phyloP scores from a whole-genome alignment of 805 yeast genomes.

The Tetrapisispora namnaoensis region DNA sequence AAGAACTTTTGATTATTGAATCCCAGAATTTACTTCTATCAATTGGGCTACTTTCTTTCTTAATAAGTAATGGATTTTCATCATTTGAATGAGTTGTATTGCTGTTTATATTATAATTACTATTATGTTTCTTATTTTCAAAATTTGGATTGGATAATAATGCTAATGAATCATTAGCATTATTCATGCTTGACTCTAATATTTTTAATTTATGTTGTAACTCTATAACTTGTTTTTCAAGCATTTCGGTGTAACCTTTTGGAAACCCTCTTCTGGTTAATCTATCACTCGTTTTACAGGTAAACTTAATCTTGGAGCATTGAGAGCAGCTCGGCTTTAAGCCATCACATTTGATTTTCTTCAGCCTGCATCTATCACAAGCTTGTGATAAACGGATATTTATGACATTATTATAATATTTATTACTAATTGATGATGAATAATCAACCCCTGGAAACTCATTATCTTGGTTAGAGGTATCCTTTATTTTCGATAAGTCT shows the following conservation, averaged over 20 bases:
- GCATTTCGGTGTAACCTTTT: constrained; percentile 67
- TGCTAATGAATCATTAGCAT: too few relatives aligned
- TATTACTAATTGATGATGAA: background rate
- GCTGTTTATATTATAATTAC: background rate
- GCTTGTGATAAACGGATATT: constrained; percentile 44
- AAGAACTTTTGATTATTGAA: constrained; percentile 4
- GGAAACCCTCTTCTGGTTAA: constrained; percentile 71
- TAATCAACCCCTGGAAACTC: background rate
- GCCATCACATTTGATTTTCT: constrained; percentile 44
- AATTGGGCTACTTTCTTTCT: background rate
- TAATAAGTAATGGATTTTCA: too few relatives aligned
- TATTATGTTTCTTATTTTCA: too few relatives aligned
- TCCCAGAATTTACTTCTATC: constrained; percentile 23
- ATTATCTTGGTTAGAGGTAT: background rate
- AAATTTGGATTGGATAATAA: too few relatives aligned
- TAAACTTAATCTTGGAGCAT: constrained; percentile 54
- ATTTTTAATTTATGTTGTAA: constrained; percentile 34
- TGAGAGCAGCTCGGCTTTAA: constrained; percentile 46
- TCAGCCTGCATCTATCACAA: constrained; percentile 67
- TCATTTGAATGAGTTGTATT: background rate
- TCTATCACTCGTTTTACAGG: constrained; percentile 64
- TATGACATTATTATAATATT: constrained; percentile 30
- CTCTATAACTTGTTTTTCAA: constrained; percentile 52
- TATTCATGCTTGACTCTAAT: constrained; percentile 6
- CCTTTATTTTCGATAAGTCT: too few relatives aligned